These are phyloP conservation scores for Nakaseomyces nivariensis DNA, from an alignment of 1,139 yeast genomes.

Conservation along the genomic window DNA sequence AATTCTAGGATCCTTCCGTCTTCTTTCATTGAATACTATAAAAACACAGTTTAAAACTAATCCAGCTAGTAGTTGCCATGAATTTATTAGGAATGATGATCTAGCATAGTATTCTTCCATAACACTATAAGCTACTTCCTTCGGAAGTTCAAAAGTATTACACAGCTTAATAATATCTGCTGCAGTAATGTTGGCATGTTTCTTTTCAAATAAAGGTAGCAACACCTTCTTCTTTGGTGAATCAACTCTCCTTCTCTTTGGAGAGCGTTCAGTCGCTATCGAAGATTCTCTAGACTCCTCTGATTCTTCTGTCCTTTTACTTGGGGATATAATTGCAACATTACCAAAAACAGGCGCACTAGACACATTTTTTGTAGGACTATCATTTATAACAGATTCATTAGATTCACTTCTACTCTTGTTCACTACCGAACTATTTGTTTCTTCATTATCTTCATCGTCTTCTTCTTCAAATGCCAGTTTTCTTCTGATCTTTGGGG, in stretches of 20 bases:
- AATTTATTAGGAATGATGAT: conserved; percentile 46
- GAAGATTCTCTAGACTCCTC: conserved; percentile 5
- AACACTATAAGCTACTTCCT: conserved; percentile 40
- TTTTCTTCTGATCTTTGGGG: conserved; percentile 17
- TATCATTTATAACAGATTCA: background rate
- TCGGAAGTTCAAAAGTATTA: conserved; percentile 53
- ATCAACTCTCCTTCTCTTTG: conserved; percentile 10
- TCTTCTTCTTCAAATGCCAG: conserved; percentile 29
- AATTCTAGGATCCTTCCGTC: conserved; percentile 40
- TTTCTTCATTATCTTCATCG: conserved; percentile 4
- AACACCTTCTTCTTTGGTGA: conserved; percentile 8
- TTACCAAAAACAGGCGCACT: background rate
- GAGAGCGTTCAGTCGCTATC: background rate
- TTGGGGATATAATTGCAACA: conserved; percentile 8
- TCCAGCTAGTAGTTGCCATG: conserved; percentile 65
- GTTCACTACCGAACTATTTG: background rate
- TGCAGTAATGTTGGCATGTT: conserved; percentile 31
- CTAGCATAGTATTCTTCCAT: conserved; percentile 43
- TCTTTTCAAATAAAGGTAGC: conserved; percentile 15
- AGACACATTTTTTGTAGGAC: background rate
- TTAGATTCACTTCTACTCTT: background rate
- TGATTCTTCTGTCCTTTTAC: conserved; percentile 4
- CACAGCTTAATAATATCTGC: conserved; percentile 50
- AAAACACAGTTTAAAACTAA: conserved; percentile 49
- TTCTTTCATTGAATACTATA: conserved; percentile 41